Conservation (phyloP, 257 asterid species). For the Forsythia suspensa region DNA sequence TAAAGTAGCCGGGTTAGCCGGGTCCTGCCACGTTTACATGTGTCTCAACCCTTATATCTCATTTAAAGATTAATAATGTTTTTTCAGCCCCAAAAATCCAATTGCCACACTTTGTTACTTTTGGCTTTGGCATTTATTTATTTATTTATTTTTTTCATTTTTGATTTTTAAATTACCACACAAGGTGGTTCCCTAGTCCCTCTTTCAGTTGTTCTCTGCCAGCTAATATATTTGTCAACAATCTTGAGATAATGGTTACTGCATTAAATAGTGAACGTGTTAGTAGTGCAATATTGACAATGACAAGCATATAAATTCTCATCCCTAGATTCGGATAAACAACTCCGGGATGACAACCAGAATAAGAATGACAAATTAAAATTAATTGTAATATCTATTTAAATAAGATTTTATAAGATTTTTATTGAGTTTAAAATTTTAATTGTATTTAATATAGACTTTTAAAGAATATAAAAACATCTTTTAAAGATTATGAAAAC, state of each 20-base stretch:
- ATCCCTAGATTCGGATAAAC: not conserved
- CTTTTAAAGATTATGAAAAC: too few relatives aligned
- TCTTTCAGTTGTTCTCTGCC: not conserved
- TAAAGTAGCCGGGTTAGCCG: too few relatives aligned
- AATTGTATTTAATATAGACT: too few relatives aligned
- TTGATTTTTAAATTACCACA: slow-evolving; percentile 24
- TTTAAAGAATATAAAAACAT: too few relatives aligned
- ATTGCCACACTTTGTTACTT: slow-evolving; percentile 1
- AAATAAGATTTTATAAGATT: too few relatives aligned
- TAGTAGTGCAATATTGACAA: slow-evolving; percentile 13
- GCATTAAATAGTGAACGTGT: slow-evolving; percentile 16
- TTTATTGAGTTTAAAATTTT: too few relatives aligned
- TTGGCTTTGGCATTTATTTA: not conserved
- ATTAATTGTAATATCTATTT: too few relatives aligned
- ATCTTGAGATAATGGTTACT: slow-evolving; percentile 8
- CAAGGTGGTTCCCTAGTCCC: not conserved
- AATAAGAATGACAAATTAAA: not conserved
- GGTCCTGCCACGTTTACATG: too few relatives aligned
- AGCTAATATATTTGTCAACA: slow-evolving; percentile 13
- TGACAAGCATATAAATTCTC: not conserved
- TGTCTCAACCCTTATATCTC: too few relatives aligned
- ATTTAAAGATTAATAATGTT: too few relatives aligned
- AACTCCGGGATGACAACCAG: not conserved
- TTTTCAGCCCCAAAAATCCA: too few relatives aligned
- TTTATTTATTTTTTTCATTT: not conserved